Percentiles rank a stretch among this genome's conserved stretches.
Evolutionary conservation across 257 asterid genomes (phyloP).

Genomic region (Solanum rostratum): DNA sequence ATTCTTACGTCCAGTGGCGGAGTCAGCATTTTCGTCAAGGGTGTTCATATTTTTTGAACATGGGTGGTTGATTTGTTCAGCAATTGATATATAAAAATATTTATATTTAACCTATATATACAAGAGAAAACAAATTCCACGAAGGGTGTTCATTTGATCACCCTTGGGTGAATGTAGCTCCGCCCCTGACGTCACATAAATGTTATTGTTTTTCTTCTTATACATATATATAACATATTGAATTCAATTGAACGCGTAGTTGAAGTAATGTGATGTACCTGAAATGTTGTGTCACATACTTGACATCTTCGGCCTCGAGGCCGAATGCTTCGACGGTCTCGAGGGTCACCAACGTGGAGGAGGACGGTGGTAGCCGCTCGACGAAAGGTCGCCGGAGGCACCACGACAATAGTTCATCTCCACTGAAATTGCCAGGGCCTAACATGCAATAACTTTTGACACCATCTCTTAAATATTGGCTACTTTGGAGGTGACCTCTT

Average conservation of each 20-base stretch:
- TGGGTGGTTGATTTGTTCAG: too few species aligned
- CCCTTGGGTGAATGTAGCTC: too few species aligned
- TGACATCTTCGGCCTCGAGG: constrained; percentile 13
- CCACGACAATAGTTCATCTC: constrained; percentile 34
- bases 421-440: constrained; percentile 26
- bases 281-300: constrained; percentile 21
- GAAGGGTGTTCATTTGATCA: too few species aligned
- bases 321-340: constrained; percentile 19
- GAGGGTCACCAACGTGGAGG: constrained; percentile 17
- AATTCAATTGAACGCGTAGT: neutral
- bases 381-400: constrained; percentile 20
- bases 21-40: too few species aligned
- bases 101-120: too few species aligned
- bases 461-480: constrained; percentile 14
- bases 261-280: neutral
- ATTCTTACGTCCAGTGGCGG: neutral
- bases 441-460: constrained; percentile 9
- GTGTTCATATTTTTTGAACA: too few species aligned
- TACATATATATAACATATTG: neutral
- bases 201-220: neutral
- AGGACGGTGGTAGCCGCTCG: constrained; percentile 18
- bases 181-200: neutral
- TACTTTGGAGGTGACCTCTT: constrained; percentile 13
- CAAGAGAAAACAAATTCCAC: too few species aligned
- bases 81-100: too few species aligned